These are phyloP conservation scores for Xanthoconium separans DNA, from an alignment of 1,284 basidiomycete genomes.

Conservation along the genomic window DNA sequence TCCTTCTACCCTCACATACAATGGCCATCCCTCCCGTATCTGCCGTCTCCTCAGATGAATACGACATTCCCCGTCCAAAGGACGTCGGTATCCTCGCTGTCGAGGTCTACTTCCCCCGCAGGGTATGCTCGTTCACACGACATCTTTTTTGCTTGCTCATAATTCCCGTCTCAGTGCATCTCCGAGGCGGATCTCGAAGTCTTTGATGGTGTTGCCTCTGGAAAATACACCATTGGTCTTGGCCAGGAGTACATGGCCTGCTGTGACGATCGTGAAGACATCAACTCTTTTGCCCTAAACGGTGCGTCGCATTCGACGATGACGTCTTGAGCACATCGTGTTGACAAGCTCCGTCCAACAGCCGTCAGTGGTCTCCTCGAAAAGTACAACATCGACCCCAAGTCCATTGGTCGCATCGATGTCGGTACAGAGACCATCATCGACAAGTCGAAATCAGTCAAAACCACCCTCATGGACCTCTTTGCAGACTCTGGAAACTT, in stretches of 20 bases:
- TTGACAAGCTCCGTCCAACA: slow-evolving; percentile 29
- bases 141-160: slow-evolving; percentile 10
- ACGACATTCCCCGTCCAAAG: slow-evolving; percentile 61
- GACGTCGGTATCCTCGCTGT: slow-evolving; percentile 92
- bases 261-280: slow-evolving; percentile 97
- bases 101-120: slow-evolving; percentile 92
- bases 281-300: slow-evolving; percentile 96
- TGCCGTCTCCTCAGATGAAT: slow-evolving; percentile 9
- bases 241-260: slow-evolving; percentile 99
- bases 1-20: slow-evolving; percentile 5
- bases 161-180: slow-evolving; percentile 63
- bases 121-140: slow-evolving; percentile 55
- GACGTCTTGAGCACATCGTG: not conserved
- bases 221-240: slow-evolving; percentile 99
- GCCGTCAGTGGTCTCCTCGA: slow-evolving; percentile 86
- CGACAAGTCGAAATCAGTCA: slow-evolving; percentile 99
- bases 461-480: slow-evolving; percentile 98
- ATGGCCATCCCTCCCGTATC: slow-evolving; percentile 22
- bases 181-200: slow-evolving; percentile 94
- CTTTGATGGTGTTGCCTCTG: slow-evolving; percentile 93
- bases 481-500: slow-evolving; percentile 91
- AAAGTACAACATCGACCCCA: slow-evolving; percentile 96
- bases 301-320: slow-evolving; percentile 51
- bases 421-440: slow-evolving; percentile 99
- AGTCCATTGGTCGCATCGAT: slow-evolving; percentile 94